Conservation (phyloP, 768 basidiomycete genomes). For the Tubosaeta sp. region DNA sequence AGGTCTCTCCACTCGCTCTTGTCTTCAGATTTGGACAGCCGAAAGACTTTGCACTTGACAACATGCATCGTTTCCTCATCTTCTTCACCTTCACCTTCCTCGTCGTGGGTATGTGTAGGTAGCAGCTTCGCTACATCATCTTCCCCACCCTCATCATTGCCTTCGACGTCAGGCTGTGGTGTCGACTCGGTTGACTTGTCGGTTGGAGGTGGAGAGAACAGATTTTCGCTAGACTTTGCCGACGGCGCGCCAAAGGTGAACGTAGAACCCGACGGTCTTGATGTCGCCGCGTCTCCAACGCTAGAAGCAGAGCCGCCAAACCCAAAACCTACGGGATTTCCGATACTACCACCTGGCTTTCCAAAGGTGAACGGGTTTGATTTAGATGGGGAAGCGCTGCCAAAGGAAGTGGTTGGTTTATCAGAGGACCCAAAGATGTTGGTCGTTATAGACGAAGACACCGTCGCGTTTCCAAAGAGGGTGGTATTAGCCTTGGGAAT, state of each 20-base stretch:
- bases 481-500: constrained; percentile 9
- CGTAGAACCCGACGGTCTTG: constrained; percentile 11
- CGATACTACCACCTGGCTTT: constrained; percentile 44
- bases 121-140: constrained; percentile 25
- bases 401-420: constrained; percentile 27
- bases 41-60: constrained; percentile 59
- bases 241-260: constrained; percentile 24
- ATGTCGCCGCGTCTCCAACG: constrained; percentile 14
- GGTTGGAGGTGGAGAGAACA: constrained; percentile 25
- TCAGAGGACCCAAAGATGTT: constrained; percentile 22
- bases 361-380: constrained; percentile 26
- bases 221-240: constrained; percentile 19
- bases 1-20: constrained; percentile 56
- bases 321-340: constrained; percentile 62
- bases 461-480: constrained; percentile 18
- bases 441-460: constrained; percentile 9
- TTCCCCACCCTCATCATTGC: constrained; percentile 25
- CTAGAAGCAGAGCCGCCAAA: constrained; percentile 30
- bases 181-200: constrained; percentile 30
- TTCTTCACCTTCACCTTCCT: constrained; percentile 79
- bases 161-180: constrained; percentile 24
- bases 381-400: constrained; percentile 26
- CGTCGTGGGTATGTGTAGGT: constrained; percentile 45
- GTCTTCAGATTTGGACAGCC: constrained; percentile 49
- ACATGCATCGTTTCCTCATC: constrained; percentile 64